A percentile compares a stretch with the other conserved stretches of the same genome.
phyloP scores from a whole-genome alignment of 768 basidiomycete genomes.

The Collybia sordida region DNA sequence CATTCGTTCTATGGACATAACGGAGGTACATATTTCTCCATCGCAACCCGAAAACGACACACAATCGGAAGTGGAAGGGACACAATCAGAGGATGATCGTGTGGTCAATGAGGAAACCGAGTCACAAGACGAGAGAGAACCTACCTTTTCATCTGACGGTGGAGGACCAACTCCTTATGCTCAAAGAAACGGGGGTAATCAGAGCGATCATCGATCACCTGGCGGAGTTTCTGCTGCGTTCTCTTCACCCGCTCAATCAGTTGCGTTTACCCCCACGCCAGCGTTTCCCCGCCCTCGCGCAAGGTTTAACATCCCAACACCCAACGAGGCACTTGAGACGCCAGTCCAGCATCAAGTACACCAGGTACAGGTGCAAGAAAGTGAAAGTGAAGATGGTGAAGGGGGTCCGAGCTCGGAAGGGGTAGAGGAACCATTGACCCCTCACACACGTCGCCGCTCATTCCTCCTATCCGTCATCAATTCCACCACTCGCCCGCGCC shows the following conservation, averaged over 20 bases:
- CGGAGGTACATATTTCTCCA: constrained; percentile 49
- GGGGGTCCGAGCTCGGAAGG: constrained; percentile 19
- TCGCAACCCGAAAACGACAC: constrained; percentile 21
- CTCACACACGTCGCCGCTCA: constrained; percentile 70
- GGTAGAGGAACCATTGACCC: constrained; percentile 55
- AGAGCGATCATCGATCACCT: constrained; percentile 29
- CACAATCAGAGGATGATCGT: constrained; percentile 9
- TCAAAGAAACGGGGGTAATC: constrained; percentile 23
- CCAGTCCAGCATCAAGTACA: constrained; percentile 18
- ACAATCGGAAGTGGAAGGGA: constrained; percentile 6
- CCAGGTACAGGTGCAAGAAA: constrained; percentile 4
- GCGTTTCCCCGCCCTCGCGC: constrained; percentile 61
- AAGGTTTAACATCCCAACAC: constrained; percentile 54
- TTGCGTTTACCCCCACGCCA: constrained; percentile 69
- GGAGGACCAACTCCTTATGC: constrained; percentile 41
- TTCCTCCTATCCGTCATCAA: constrained; percentile 86
- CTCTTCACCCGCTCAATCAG: constrained; percentile 56
- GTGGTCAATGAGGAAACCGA: constrained; percentile 14
- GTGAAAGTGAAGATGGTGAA: constrained; percentile 20
- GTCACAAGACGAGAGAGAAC: constrained; percentile 39
- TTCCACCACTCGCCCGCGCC: constrained; percentile 73
- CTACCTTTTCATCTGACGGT: constrained; percentile 75
- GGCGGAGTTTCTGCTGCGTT: constrained; percentile 37
- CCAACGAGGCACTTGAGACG: constrained; percentile 39
- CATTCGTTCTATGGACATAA: constrained; percentile 51